Percentiles rank a stretch among this genome's conserved stretches.
These are phyloP conservation scores for Macadamia integrifolia DNA, from an alignment of 164 flowering plant species.

Conservation along the genomic window DNA sequence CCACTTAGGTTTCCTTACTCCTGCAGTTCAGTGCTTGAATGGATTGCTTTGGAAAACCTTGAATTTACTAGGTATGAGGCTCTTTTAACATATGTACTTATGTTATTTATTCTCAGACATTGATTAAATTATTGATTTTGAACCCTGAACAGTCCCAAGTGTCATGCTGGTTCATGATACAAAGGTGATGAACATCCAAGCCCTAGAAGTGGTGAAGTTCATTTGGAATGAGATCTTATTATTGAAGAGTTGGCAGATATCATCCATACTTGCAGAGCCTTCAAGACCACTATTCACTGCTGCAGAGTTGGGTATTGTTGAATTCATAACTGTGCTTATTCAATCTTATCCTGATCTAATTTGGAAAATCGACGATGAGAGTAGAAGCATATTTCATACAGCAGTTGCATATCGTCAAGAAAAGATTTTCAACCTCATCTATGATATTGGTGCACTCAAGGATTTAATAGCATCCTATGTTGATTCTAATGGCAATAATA, in stretches of 20 bases:
- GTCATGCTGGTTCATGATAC: background rate
- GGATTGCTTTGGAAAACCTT: background rate
- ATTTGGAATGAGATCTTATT: slow-evolving; percentile 9
- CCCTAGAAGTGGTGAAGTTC: slow-evolving; percentile 6
- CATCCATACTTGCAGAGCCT: slow-evolving; percentile 7
- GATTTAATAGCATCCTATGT: background rate
- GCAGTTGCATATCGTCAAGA: slow-evolving; percentile 17
- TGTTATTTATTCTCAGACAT: background rate
- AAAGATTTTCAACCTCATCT: slow-evolving; percentile 16
- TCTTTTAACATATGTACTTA: background rate
- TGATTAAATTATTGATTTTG: background rate
- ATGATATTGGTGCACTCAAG: background rate
- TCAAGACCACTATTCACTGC: slow-evolving; percentile 12
- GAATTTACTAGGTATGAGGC: background rate
- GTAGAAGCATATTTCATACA: slow-evolving; percentile 15
- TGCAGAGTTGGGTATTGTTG: slow-evolving; percentile 15
- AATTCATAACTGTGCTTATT: slow-evolving; percentile 12
- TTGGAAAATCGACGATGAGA: slow-evolving; percentile 6
- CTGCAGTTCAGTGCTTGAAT: background rate
- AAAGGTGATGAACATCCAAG: background rate
- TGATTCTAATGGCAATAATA: background rate
- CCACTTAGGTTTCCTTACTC: no score
- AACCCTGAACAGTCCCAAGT: background rate
- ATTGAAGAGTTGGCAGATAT: slow-evolving; percentile 6
- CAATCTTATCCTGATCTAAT: slow-evolving; percentile 20